Evolutionary conservation across 495 filamentous ascomycete genomes (phyloP).

Genomic region (Penicillium odoratum): DNA sequence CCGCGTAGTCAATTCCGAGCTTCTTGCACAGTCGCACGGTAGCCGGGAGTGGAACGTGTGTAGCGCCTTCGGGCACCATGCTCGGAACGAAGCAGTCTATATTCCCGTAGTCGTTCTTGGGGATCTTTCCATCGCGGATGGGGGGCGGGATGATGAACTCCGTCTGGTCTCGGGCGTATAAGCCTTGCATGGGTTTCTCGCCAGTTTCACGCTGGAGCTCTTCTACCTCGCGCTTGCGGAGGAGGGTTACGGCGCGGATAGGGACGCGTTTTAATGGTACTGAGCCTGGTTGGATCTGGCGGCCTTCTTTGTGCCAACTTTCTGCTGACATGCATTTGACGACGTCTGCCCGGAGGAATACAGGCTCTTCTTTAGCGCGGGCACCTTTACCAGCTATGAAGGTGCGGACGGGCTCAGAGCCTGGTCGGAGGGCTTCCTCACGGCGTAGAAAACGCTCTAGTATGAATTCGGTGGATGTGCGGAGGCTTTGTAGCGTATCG

Average conservation of each 20-base stretch:
- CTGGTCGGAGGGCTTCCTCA: constrained; percentile 82
- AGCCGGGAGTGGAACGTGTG: constrained; percentile 78
- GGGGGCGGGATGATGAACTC: constrained; percentile 86
- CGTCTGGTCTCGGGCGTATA: constrained; percentile 85
- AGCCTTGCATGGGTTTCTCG: constrained; percentile 78
- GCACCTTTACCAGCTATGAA: constrained; percentile 71
- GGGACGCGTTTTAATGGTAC: constrained; percentile 83
- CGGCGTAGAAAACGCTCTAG: constrained; percentile 86
- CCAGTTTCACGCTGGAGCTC: constrained; percentile 77
- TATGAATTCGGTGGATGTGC: constrained; percentile 79
- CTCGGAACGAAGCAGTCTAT: constrained; percentile 93
- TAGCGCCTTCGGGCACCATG: constrained; percentile 84
- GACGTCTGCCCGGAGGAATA: constrained; percentile 79
- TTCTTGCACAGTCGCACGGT: constrained; percentile 77
- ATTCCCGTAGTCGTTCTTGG: constrained; percentile 93
- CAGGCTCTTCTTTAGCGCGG: constrained; percentile 69
- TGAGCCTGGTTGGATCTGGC: constrained; percentile 66
- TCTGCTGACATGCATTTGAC: constrained; percentile 86
- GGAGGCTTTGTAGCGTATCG: constrained; percentile 85
- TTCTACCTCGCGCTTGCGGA: constrained; percentile 85
- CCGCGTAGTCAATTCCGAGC: constrained; percentile 84
- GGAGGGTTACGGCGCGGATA: constrained; percentile 85
- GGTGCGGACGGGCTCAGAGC: constrained; percentile 66
- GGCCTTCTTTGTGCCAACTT: constrained; percentile 97
- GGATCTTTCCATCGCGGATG: constrained; percentile 84